phyloP scores from a whole-genome alignment of 306 rosid species.

The Corylus heterophylla region DNA sequence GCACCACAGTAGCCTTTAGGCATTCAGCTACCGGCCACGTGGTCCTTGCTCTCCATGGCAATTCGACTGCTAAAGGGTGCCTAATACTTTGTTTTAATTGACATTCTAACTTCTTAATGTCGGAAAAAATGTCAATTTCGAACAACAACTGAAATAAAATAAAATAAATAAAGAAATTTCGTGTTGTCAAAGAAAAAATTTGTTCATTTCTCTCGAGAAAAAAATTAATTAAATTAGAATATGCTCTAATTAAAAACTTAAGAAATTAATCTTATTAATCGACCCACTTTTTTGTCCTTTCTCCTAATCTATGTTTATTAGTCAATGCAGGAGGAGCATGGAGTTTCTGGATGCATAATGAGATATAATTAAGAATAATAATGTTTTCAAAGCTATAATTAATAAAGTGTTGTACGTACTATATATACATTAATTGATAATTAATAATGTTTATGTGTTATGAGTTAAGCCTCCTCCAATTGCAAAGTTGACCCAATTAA shows the following conservation, averaged over 20 bases:
- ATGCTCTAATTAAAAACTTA: too few relatives aligned
- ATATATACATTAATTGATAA: neutral
- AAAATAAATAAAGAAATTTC: neutral
- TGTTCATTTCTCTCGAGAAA: too few relatives aligned
- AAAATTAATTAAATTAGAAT: too few relatives aligned
- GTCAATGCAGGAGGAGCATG: too few relatives aligned
- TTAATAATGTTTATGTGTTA: neutral
- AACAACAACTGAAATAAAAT: neutral
- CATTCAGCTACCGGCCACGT: slow-evolving; percentile 5
- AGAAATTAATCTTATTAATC: too few relatives aligned
- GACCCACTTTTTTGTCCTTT: too few relatives aligned
- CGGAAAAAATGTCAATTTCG: neutral
- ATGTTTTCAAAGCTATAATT: slow-evolving; percentile 5
- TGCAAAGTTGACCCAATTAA: slow-evolving; percentile 5
- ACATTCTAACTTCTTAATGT: neutral
- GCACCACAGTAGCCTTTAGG: slow-evolving; percentile 1
- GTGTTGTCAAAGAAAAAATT: too few relatives aligned
- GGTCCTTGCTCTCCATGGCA: neutral
- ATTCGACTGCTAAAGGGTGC: neutral
- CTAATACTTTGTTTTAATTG: neutral
- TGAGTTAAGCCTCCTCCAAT: neutral
- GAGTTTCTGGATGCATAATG: neutral
- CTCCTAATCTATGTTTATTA: too few relatives aligned
- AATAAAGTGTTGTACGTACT: neutral
- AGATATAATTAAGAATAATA: slow-evolving; percentile 12